phyloP scores from a whole-genome alignment of 164 flowering plant species.

The Vitis amurensis region DNA sequence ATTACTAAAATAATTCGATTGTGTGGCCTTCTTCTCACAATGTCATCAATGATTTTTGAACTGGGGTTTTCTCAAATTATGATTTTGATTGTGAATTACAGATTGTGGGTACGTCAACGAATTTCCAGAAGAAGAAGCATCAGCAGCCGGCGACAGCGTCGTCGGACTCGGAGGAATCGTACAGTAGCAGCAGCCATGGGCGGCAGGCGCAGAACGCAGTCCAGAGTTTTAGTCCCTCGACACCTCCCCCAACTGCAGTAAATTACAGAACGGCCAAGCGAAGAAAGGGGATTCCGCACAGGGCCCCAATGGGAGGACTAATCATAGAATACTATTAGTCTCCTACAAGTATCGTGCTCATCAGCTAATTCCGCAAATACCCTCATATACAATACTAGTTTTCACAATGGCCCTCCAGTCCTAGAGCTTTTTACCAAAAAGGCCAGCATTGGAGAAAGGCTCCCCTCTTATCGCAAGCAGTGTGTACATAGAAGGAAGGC shows the following conservation, averaged over 20 bases:
- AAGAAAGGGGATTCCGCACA: constrained; percentile 92
- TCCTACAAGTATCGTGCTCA: no score
- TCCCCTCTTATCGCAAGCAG: neutral
- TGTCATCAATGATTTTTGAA: no score
- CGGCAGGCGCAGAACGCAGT: constrained; percentile 24
- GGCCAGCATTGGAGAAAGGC: constrained; percentile 3
- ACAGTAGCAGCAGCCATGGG: constrained; percentile 44
- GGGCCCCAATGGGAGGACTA: constrained; percentile 82
- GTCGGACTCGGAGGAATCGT: constrained; percentile 69
- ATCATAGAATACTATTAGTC: constrained; percentile 45
- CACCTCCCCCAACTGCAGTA: constrained; percentile 73
- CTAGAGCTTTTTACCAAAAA: constrained; percentile 5
- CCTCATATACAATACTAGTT: constrained; percentile 2
- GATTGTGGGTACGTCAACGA: constrained; percentile 76
- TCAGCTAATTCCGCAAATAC: neutral
- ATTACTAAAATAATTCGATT: no score
- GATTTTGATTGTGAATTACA: constrained; percentile 15
- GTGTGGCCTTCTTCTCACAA: neutral
- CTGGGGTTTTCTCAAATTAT: neutral
- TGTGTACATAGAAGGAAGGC: constrained; percentile 12
- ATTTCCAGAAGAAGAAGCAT: constrained; percentile 41
- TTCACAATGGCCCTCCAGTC: constrained; percentile 6
- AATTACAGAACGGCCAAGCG: constrained; percentile 73
- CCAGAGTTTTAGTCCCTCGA: constrained; percentile 76
- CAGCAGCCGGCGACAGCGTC: constrained; percentile 10